Percentiles rank a stretch among this genome's conserved stretches.
Evolutionary conservation across 2,329 filamentous ascomycete genomes (phyloP).

Genomic region (Aspergillus calidoustus): DNA sequence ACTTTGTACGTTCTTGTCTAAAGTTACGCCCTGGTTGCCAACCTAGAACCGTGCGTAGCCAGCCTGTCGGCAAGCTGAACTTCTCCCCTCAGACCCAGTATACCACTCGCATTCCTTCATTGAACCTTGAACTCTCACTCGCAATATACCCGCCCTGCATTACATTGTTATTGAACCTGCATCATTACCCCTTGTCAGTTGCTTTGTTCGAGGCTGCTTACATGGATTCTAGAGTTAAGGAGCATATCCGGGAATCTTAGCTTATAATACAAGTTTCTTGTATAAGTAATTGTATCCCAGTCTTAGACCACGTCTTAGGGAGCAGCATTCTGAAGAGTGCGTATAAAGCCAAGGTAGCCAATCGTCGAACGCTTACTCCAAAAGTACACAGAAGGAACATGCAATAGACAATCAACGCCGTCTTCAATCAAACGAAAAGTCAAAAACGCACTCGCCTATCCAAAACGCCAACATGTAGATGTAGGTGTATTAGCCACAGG

Average conservation of each 20-base stretch:
- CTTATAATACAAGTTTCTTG: background rate
- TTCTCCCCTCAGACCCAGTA: background rate
- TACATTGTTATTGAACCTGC: background rate
- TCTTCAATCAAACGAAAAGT: background rate
- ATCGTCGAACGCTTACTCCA: background rate
- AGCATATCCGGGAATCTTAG: background rate
- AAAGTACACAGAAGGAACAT: background rate
- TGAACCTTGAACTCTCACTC: background rate
- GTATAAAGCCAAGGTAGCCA: background rate
- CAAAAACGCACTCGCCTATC: background rate
- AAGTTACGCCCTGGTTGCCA: background rate
- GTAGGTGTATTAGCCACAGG: background rate
- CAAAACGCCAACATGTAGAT: slow-evolving; percentile 7
- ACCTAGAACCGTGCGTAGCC: background rate
- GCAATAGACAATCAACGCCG: background rate
- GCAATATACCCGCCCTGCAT: slow-evolving; percentile 13
- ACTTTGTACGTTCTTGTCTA: slow-evolving; percentile 64
- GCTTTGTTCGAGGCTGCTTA: background rate
- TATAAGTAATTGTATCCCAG: background rate
- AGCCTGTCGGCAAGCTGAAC: background rate
- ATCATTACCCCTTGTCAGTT: background rate
- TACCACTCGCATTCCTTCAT: background rate
- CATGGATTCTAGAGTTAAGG: background rate
- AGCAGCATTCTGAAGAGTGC: background rate
- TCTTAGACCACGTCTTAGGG: background rate